Conservation (phyloP, 2,329 filamentous ascomycete species). For the Paracoccidioides lutzii region DNA sequence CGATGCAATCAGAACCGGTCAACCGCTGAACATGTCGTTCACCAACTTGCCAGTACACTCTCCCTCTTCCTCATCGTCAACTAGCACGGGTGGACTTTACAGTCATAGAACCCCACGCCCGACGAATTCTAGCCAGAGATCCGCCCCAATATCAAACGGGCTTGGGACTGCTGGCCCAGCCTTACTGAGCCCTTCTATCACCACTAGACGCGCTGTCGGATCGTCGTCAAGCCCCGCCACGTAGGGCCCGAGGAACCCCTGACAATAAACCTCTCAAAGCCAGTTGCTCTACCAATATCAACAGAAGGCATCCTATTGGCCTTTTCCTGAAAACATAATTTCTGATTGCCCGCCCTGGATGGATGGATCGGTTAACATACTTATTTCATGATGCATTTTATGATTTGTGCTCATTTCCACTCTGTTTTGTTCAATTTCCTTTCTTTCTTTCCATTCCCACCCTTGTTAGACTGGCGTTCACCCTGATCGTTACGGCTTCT, state of each 20-base stretch:
- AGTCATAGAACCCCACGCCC: not conserved
- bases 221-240: not conserved
- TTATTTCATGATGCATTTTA: not conserved
- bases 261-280: not conserved
- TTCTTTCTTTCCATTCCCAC: not conserved
- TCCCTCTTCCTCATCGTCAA: not conserved
- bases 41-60: constrained; percentile 11
- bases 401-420: not conserved
- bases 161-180: not conserved
- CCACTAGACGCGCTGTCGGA: not conserved
- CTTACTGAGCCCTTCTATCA: not conserved
- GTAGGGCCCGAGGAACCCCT: not conserved
- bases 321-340: not conserved
- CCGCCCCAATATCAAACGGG: not conserved
- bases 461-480: not conserved
- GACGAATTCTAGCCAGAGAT: not conserved
- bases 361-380: not conserved
- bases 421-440: not conserved
- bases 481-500: not conserved
- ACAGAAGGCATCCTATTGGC: not conserved
- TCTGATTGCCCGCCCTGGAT: not conserved
- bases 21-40: constrained; percentile 18
- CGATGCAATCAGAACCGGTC: constrained; percentile 26
- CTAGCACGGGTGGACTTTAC: not conserved
- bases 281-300: not conserved